These are phyloP conservation scores for Fraxinus sp. DNA, from an alignment of 305 asterid genomes.

Conservation along the genomic window DNA sequence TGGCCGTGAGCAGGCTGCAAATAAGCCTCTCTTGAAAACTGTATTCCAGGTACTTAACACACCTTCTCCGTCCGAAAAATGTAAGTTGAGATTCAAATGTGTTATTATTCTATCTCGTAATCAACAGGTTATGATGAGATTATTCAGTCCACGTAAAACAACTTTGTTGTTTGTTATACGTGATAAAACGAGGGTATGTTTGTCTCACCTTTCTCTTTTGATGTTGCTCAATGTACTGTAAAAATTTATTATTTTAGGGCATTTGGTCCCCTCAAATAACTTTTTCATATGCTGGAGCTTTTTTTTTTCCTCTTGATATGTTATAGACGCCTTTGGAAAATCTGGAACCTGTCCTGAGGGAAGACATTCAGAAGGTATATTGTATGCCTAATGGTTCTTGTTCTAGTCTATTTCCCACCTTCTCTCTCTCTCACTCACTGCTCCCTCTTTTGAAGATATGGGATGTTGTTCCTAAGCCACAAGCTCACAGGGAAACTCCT, in stretches of 20 bases:
- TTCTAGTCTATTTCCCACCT: slow-evolving; percentile 18
- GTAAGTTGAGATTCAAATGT: slow-evolving; percentile 7
- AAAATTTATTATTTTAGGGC: slow-evolving; percentile 12
- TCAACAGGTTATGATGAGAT: slow-evolving; percentile 89
- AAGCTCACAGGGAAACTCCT: slow-evolving; percentile 10
- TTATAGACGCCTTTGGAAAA: slow-evolving; percentile 92
- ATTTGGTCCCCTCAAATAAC: slow-evolving; percentile 10
- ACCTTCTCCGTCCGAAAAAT: not conserved
- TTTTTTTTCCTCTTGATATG: slow-evolving; percentile 15
- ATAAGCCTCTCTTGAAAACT: slow-evolving; percentile 91
- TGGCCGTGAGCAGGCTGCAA: slow-evolving; percentile 99
- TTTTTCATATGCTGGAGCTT: slow-evolving; percentile 2
- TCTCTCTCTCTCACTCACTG: slow-evolving; percentile 10
- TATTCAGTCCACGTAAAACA: slow-evolving; percentile 93
- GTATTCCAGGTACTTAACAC: slow-evolving; percentile 69
- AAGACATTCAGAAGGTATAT: slow-evolving; percentile 91
- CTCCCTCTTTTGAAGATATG: slow-evolving; percentile 38
- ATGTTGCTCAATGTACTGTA: not conserved
- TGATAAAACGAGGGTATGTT: slow-evolving; percentile 83
- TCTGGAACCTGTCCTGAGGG: slow-evolving; percentile 94
- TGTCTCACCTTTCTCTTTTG: slow-evolving; percentile 26
- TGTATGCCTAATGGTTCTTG: slow-evolving; percentile 3
- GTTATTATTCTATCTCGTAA: slow-evolving; percentile 29
- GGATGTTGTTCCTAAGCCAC: slow-evolving; percentile 15
- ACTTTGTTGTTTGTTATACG: slow-evolving; percentile 95